Base-by-base conservation (phyloP, 164 flowering plant species). In the Aristolochia contorta region DNA sequence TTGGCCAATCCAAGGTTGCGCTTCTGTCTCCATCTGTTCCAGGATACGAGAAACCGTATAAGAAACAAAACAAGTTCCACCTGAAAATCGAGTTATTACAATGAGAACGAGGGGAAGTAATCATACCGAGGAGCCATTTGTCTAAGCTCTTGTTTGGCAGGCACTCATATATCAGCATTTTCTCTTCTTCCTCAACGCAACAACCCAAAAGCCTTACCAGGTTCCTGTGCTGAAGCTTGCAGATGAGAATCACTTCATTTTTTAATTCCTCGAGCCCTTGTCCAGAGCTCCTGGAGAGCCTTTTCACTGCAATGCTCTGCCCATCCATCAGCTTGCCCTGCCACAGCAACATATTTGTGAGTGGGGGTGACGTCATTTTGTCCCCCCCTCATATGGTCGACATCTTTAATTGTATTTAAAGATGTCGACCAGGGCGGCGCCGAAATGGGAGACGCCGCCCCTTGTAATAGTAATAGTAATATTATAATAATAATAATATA, bases 201-300 rank as follows among this genome's bases (percentile, higher is more conserved):
- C 66, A 68, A 0, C 75, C 75, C 16, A 52, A 21, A 13, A 72
- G 69, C 19, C 58, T 65, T 12, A 72, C 75, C 20, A 68, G 50
- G 55, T 72, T 72, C 33, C 75, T 61, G 49, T 68, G 75, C n/a
- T 72, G 72, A 43, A 72, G 75, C 49, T 61, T 72, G 12, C 71
- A 37, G 21, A 72, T 72, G 33, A 66, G 19, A 7, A 54, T 48
- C 46, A 70, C 67, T 25, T 70, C 73, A 52, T 61, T 65, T 46
- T 57, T 70, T 24, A 70, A 70, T 48, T 70, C 73, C 6, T 46
- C 54, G 2, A 62, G 5, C 14, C 73, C 69, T 62, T 70, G 73
- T 16, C 63, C 66, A 15, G 73, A 70, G 33, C 20, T 54, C 56
- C 18, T 65, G 12, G 73, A 66, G 10, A 70, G 66, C 54, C 73